These are phyloP conservation scores for Rhazya stricta DNA, from an alignment of 257 asterid species.

Conservation along the genomic window DNA sequence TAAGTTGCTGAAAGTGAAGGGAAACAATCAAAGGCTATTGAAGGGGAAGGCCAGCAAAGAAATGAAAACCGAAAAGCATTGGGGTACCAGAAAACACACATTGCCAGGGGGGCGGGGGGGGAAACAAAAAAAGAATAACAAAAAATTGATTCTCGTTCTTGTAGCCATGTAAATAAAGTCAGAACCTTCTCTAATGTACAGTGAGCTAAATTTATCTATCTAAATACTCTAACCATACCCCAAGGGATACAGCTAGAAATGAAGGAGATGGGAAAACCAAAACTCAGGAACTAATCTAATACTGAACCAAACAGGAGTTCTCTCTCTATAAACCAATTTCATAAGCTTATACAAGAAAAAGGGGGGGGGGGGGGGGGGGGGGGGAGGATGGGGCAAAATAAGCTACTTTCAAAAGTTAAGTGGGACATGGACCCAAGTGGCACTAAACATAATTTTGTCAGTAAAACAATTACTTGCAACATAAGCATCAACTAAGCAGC, in stretches of 20 bases:
- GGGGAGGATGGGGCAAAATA: neutral
- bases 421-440: neutral
- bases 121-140: neutral
- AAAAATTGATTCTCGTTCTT: neutral
- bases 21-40: neutral
- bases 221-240: neutral
- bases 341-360: neutral
- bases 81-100: neutral
- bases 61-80: neutral
- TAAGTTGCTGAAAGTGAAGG: conserved; percentile 39
- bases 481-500: neutral
- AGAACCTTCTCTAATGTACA: neutral
- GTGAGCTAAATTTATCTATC: neutral
- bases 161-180: neutral
- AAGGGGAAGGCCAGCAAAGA: conserved; percentile 3
- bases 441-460: neutral
- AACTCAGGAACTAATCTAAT: neutral
- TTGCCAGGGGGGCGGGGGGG: neutral
- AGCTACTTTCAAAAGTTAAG: neutral
- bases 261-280: neutral
- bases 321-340: neutral
- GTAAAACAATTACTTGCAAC: neutral
- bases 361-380: neutral
- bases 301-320: neutral
- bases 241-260: neutral